Evolutionary conservation across 768 basidiomycete genomes (phyloP).

Genomic region (Hebeloma cylindrosporum): DNA sequence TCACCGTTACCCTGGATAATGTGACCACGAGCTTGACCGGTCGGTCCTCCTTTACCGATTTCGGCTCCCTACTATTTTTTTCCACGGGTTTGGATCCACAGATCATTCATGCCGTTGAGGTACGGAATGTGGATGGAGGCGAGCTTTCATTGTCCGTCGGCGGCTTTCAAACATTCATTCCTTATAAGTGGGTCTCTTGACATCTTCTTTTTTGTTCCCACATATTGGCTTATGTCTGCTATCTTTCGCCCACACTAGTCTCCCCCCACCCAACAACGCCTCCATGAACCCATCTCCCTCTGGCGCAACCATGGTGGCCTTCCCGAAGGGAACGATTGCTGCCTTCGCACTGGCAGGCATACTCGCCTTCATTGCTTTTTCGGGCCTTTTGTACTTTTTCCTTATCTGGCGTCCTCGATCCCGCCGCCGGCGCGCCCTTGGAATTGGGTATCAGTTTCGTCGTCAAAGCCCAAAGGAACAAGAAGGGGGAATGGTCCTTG

Average conservation of each 20-base stretch:
- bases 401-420: conserved; percentile 49
- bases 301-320: conserved; percentile 24
- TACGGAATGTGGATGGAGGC: conserved; percentile 57
- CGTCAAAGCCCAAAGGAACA: conserved; percentile 10
- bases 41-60: conserved; percentile 50
- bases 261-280: conserved; percentile 7
- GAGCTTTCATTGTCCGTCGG: conserved; percentile 49
- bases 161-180: conserved; percentile 48
- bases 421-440: conserved; percentile 30
- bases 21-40: conserved; percentile 47
- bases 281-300: conserved; percentile 18
- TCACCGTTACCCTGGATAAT: conserved; percentile 49
- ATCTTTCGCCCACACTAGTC: neutral
- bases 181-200: conserved; percentile 33
- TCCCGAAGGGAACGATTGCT: conserved; percentile 60
- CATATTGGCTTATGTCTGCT: conserved; percentile 10
- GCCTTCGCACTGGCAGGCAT: conserved; percentile 60
- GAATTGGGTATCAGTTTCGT: too few species aligned
- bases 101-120: conserved; percentile 45
- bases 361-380: conserved; percentile 48
- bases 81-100: conserved; percentile 58
- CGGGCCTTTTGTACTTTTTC: conserved; percentile 41
- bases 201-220: conserved; percentile 7
- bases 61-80: conserved; percentile 60
- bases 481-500: conserved; percentile 5